phyloP scores from a whole-genome alignment of 2,329 filamentous ascomycete genomes.

The Lachnellula hyalina region DNA sequence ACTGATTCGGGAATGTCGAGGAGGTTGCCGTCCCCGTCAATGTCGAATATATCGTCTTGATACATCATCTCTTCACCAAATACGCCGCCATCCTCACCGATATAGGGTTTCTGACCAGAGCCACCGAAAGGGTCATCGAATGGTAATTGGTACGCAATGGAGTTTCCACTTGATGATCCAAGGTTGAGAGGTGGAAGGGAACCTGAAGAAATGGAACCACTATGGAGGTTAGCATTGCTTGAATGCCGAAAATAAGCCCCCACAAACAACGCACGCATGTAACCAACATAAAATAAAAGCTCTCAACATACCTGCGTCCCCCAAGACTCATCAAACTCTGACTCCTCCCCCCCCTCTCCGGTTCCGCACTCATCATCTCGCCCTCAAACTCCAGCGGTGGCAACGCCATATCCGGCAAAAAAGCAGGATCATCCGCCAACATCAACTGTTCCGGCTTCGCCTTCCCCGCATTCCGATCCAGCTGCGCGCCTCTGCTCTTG shows the following conservation, averaged over 20 bases:
- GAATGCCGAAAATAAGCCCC: too few relatives aligned
- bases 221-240: slow-evolving; percentile 24
- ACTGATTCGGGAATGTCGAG: slow-evolving; percentile 38
- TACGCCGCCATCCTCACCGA: slow-evolving; percentile 28
- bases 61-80: slow-evolving; percentile 37
- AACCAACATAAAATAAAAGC: not conserved
- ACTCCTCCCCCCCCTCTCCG: not conserved
- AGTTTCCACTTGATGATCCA: slow-evolving; percentile 41
- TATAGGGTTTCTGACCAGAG: slow-evolving; percentile 26
- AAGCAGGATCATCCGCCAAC: slow-evolving; percentile 76
- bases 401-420: slow-evolving; percentile 61
- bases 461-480: slow-evolving; percentile 68
- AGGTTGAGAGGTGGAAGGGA: slow-evolving; percentile 42
- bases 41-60: slow-evolving; percentile 51
- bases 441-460: slow-evolving; percentile 71
- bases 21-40: slow-evolving; percentile 57
- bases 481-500: slow-evolving; percentile 56
- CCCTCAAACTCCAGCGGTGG: slow-evolving; percentile 51
- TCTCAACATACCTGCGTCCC: not conserved
- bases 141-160: slow-evolving; percentile 31
- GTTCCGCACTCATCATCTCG: not conserved
- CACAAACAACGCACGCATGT: not conserved
- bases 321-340: not conserved
- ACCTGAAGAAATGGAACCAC: slow-evolving; percentile 19
- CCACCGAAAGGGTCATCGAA: slow-evolving; percentile 25